Conservation (phyloP, 805 yeast species). For the Scheffersomyces amazonensis region DNA sequence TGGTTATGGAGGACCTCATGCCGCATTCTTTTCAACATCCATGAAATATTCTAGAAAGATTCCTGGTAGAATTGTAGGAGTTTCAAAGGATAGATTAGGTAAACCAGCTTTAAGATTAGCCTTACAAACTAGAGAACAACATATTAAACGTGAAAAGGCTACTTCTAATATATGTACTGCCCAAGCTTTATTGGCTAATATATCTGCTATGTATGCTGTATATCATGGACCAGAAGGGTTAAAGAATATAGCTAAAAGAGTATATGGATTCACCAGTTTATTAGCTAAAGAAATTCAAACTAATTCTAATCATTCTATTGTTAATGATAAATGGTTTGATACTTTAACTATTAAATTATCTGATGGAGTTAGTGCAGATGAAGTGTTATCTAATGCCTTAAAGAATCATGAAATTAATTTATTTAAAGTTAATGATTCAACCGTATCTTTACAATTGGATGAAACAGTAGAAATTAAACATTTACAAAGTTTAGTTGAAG, state of each 20-base stretch:
- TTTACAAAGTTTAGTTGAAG: constrained; percentile 49
- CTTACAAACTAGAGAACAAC: constrained; percentile 97
- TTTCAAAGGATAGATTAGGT: constrained; percentile 87
- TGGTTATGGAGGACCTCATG: constrained; percentile 99
- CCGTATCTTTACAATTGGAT: constrained; percentile 82
- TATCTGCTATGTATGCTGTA: constrained; percentile 93
- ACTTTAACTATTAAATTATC: constrained; percentile 68
- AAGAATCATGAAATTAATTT: constrained; percentile 67
- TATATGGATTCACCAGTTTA: constrained; percentile 68
- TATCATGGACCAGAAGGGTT: constrained; percentile 94
- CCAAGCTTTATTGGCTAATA: constrained; percentile 92
- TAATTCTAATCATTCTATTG: constrained; percentile 41
- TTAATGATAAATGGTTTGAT: constrained; percentile 75
- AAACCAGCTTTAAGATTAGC: constrained; percentile 89
- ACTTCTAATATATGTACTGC: constrained; percentile 98
- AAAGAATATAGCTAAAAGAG: constrained; percentile 70
- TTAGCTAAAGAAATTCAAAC: constrained; percentile 57
- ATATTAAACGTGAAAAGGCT: constrained; percentile 95
- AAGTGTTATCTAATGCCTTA: constrained; percentile 56
- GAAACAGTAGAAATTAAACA: constrained; percentile 76
- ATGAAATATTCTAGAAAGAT: constrained; percentile 81
- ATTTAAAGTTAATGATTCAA: constrained; percentile 56
- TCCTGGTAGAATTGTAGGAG: constrained; percentile 95
- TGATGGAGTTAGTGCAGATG: constrained; percentile 50
- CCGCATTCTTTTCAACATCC: constrained; percentile 93